Evolutionary conservation across 257 asterid genomes (phyloP).

Genomic region (Paulownia fortunei): DNA sequence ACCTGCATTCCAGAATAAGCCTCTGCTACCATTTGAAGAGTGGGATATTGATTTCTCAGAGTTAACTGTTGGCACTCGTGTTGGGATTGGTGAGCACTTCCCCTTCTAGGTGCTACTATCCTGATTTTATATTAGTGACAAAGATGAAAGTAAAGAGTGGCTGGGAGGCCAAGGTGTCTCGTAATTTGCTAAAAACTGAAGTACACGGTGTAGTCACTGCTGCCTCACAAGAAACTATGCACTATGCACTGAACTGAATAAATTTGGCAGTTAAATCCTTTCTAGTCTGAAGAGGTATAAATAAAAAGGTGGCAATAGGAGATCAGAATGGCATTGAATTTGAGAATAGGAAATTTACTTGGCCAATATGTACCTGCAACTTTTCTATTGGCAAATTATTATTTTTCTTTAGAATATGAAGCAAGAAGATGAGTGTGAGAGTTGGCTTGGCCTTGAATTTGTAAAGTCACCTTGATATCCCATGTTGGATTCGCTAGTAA

Average conservation of each 20-base stretch:
- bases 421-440: no score
- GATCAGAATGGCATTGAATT: no score
- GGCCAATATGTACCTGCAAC: no score
- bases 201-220: no score
- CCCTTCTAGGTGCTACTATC: neutral
- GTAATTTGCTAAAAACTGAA: neutral
- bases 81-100: constrained; percentile 85
- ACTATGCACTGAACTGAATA: constrained; percentile 2
- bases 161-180: neutral
- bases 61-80: constrained; percentile 79
- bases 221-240: no score
- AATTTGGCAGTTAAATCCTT: neutral
- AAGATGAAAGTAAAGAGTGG: neutral
- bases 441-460: no score
- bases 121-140: neutral
- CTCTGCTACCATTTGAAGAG: no score
- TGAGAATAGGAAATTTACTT: neutral
- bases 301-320: no score
- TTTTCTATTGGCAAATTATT: no score
- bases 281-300: no score
- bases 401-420: no score
- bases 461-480: no score
- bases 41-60: constrained; percentile 87
- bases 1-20: constrained; percentile 72
- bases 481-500: constrained; percentile 2